Percentiles rank a stretch among this genome's conserved stretches.
phyloP scores from a whole-genome alignment of 768 basidiomycete species.

The Coprinopsis cinerea region DNA sequence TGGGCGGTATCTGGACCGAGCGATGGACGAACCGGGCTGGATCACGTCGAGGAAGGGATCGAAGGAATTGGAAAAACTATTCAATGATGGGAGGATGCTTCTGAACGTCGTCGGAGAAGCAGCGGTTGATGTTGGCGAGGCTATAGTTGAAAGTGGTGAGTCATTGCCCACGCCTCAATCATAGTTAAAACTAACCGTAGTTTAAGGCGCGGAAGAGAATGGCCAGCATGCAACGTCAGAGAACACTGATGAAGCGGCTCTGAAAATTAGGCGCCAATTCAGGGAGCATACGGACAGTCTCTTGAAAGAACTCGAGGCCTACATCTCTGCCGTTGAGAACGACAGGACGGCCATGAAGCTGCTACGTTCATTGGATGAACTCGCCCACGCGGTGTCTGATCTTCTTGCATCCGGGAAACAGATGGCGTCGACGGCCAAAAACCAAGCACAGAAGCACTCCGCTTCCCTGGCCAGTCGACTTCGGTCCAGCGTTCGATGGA shows the following conservation, averaged over 20 bases:
- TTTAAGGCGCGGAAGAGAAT: conserved; percentile 1
- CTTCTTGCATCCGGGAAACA: conserved; percentile 6
- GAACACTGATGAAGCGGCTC: conserved; percentile 13
- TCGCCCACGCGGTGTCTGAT: conserved; percentile 12
- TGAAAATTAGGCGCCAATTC: conserved; percentile 8
- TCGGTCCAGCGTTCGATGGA: conserved; percentile 9
- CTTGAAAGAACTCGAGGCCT: conserved; percentile 16
- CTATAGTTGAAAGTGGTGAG: not conserved
- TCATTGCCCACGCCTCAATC: too few relatives aligned
- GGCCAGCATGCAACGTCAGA: conserved; percentile 3
- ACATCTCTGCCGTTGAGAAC: conserved; percentile 15
- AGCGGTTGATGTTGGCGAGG: conserved; percentile 13
- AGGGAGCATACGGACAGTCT: conserved; percentile 12
- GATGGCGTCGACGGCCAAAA: not conserved
- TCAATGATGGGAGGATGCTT: conserved; percentile 19
- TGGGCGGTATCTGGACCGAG: conserved; percentile 18
- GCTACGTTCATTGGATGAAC: conserved; percentile 13
- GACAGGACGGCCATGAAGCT: conserved; percentile 22
- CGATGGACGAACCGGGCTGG: conserved; percentile 20
- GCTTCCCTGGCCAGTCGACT: conserved; percentile 2
- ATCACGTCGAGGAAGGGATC: conserved; percentile 15
- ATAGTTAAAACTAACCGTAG: conserved; percentile 5
- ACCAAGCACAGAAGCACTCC: not conserved
- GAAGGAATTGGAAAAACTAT: conserved; percentile 14
- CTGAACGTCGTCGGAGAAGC: conserved; percentile 17